Evolutionary conservation across 371 early-diverging fungal species (phyloP).

Genomic region (Mortierella polycephala): DNA sequence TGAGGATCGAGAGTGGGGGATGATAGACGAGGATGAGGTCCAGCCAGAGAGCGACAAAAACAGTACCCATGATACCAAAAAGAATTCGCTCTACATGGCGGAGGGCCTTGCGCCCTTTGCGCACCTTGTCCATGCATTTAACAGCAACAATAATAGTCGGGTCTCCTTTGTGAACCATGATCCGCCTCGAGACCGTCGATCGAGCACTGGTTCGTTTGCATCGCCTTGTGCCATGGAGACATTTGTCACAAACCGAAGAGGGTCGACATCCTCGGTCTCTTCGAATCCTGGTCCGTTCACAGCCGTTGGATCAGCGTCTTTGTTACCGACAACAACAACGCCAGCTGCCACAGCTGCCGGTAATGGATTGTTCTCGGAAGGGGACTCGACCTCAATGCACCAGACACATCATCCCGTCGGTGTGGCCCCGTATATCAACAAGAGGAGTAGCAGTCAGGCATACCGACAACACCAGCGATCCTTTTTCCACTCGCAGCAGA

Average conservation of each 20-base stretch:
- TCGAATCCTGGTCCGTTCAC: constrained; percentile 36
- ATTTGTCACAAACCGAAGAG: constrained; percentile 40
- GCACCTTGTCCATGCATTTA: constrained; percentile 1
- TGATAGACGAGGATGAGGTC: constrained; percentile 35
- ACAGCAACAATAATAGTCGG: constrained; percentile 1
- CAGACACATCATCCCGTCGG: constrained; percentile 20
- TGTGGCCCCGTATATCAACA: constrained; percentile 27
- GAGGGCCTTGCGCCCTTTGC: constrained; percentile 14
- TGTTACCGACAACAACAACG: not conserved
- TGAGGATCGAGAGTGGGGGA: constrained; percentile 50
- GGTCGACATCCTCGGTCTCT: constrained; percentile 42
- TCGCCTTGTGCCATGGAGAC: constrained; percentile 48
- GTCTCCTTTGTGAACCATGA: not conserved
- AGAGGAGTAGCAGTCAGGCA: constrained; percentile 43
- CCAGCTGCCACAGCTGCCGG: constrained; percentile 7
- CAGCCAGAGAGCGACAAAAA: constrained; percentile 3
- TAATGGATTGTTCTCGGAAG: constrained; percentile 17
- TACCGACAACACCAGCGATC: constrained; percentile 27
- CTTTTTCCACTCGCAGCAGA: constrained; percentile 3
- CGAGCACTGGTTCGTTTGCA: constrained; percentile 49
- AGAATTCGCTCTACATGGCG: constrained; percentile 6
- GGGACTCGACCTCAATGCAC: constrained; percentile 16
- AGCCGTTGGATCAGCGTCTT: not conserved
- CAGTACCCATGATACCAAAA: constrained; percentile 12
- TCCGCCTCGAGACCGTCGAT: constrained; percentile 34